These are phyloP conservation scores for Hamamelis virginiana DNA, from an alignment of 164 flowering plant species.

Conservation along the genomic window DNA sequence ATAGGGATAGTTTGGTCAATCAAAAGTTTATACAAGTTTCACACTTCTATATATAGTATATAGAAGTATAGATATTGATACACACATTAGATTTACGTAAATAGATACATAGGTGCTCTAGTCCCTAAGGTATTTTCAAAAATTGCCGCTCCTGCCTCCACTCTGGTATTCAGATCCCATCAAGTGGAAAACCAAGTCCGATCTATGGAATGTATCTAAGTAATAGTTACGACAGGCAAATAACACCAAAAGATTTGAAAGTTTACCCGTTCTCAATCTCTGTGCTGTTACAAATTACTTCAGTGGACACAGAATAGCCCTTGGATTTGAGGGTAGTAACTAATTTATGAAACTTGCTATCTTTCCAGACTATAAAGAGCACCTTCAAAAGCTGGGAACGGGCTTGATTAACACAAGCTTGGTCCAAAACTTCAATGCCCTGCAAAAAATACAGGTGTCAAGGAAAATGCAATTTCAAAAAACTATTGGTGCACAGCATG, in stretches of 20 bases:
- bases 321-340: conserved; percentile 18
- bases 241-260: background rate
- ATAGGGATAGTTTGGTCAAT: no score
- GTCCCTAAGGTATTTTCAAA: no score
- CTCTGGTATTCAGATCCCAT: no score
- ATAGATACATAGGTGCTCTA: no score
- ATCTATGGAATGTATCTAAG: background rate
- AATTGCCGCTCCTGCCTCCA: no score
- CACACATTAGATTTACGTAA: no score
- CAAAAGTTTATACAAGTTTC: no score
- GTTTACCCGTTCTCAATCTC: conserved; percentile 25
- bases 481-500: no score
- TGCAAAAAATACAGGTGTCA: conserved; percentile 10
- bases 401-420: conserved; percentile 9
- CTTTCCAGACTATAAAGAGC: conserved; percentile 27
- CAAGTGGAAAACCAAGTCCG: no score
- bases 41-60: no score
- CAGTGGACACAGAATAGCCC: conserved; percentile 25
- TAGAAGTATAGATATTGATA: no score
- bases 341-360: conserved; percentile 15
- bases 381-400: conserved; percentile 18
- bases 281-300: background rate
- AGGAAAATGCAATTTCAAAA: no score
- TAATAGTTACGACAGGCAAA: background rate
- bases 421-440: conserved; percentile 29